Evolutionary conservation across 1,139 yeast species (phyloP).

Genomic region (Nakaseomyces kungkrabaensis): DNA sequence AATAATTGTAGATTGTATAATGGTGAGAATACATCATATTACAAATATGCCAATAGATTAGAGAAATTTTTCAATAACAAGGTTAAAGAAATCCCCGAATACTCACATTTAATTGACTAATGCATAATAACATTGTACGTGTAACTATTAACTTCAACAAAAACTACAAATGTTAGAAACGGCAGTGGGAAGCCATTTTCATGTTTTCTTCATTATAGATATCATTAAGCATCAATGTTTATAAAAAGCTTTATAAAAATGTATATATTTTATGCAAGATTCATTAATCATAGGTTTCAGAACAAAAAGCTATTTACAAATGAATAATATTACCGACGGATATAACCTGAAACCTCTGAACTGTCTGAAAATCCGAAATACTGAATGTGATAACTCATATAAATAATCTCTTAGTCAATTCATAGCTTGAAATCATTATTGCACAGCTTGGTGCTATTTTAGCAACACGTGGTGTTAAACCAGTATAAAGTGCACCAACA

Average conservation of each 20-base stretch:
- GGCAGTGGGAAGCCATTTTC: background rate
- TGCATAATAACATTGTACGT: background rate
- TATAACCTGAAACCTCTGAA: background rate
- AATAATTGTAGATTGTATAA: conserved; percentile 86
- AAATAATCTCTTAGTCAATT: conserved; percentile 67
- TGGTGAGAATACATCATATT: conserved; percentile 83
- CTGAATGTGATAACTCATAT: background rate
- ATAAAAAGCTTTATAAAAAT: background rate
- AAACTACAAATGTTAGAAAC: background rate
- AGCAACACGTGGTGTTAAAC: conserved; percentile 73
- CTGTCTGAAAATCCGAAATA: background rate
- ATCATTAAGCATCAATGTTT: background rate
- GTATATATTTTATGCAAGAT: background rate
- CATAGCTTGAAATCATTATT: conserved; percentile 94
- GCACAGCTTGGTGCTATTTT: conserved; percentile 98
- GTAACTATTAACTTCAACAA: background rate
- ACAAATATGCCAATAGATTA: conserved; percentile 80
- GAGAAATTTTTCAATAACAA: conserved; percentile 79
- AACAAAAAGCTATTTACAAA: background rate
- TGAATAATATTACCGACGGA: background rate
- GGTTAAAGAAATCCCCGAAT: conserved; percentile 56
- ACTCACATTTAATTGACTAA: conserved; percentile 32
- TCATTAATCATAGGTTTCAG: background rate
- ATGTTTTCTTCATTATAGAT: background rate
- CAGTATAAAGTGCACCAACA: conserved; percentile 64